These are phyloP conservation scores for Cladophialophora psammophila DNA, from an alignment of 2,329 filamentous ascomycete genomes.

Conservation along the genomic window DNA sequence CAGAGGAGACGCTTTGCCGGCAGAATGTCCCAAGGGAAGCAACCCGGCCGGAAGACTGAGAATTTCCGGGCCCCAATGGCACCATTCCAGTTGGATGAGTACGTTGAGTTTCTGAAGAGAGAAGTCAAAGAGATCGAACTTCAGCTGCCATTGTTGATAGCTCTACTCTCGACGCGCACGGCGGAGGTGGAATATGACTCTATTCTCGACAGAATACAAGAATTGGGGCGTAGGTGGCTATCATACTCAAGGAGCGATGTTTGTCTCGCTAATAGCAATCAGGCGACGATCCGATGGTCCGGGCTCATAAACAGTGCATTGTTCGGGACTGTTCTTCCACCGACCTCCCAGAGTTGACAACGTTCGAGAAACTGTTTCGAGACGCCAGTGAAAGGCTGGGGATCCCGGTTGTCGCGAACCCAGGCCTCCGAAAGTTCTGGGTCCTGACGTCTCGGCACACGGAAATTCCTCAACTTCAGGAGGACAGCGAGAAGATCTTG, in stretches of 20 bases:
- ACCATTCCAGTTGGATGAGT: not conserved
- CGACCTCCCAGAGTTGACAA: not conserved
- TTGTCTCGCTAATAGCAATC: not conserved
- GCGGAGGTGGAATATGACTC: slow-evolving; percentile 5
- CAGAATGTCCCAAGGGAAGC: not conserved
- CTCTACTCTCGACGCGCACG: slow-evolving; percentile 10
- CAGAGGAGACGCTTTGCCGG: not conserved
- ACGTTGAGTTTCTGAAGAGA: slow-evolving; percentile 7
- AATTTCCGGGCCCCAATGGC: not conserved
- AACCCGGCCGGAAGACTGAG: not conserved
- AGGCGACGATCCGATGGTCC: slow-evolving; percentile 12
- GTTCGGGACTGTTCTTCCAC: not conserved
- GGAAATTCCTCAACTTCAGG: not conserved
- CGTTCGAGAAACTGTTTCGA: not conserved
- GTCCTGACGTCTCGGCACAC: not conserved
- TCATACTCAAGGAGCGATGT: not conserved
- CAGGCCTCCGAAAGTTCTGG: slow-evolving; percentile 1
- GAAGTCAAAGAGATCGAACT: not conserved
- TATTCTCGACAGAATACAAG: slow-evolving; percentile 8
- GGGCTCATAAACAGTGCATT: slow-evolving; percentile 6
- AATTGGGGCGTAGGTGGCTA: slow-evolving; percentile 1
- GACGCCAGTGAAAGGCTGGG: not conserved
- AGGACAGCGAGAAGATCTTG: not conserved
- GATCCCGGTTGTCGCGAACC: not conserved
- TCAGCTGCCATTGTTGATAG: slow-evolving; percentile 16